Conservation (phyloP, 208 protist species). For the Trichomonas tenax region DNA sequence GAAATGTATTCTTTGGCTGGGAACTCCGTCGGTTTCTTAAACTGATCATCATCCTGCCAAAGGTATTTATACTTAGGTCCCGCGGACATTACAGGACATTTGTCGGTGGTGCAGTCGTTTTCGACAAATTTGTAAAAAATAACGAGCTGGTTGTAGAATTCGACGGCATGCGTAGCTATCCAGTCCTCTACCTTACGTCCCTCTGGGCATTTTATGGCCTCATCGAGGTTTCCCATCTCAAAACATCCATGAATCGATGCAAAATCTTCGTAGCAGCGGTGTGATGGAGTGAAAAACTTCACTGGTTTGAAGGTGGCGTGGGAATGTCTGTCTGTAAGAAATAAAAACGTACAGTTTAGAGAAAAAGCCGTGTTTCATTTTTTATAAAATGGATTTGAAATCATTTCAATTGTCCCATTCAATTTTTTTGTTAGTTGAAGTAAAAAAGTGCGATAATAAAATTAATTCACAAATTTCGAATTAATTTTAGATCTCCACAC, state of each 20-base stretch:
- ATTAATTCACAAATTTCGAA: no score
- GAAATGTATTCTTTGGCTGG: neutral
- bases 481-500: no score
- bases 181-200: constrained; percentile 84
- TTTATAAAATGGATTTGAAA: no score
- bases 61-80: constrained; percentile 32
- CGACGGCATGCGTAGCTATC: constrained; percentile 82
- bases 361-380: neutral
- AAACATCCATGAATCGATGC: neutral
- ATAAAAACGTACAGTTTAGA: neutral
- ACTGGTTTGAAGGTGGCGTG: neutral
- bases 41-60: neutral
- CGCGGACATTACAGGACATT: constrained; percentile 75
- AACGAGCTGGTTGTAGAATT: constrained; percentile 98
- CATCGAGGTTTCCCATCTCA: constrained; percentile 24
- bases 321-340: neutral
- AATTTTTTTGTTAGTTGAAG: no score
- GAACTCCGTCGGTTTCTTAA: neutral
- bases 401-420: no score
- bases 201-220: constrained; percentile 26
- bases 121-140: constrained; percentile 88
- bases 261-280: neutral
- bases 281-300: neutral
- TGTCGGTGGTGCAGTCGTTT: constrained; percentile 83
- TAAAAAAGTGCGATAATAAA: no score